A percentile compares a stretch with the other conserved stretches of the same genome.
These are phyloP conservation scores for Gryganskiella cystojenkinii DNA, from an alignment of 192 early-diverging fungal species.

Conservation along the genomic window DNA sequence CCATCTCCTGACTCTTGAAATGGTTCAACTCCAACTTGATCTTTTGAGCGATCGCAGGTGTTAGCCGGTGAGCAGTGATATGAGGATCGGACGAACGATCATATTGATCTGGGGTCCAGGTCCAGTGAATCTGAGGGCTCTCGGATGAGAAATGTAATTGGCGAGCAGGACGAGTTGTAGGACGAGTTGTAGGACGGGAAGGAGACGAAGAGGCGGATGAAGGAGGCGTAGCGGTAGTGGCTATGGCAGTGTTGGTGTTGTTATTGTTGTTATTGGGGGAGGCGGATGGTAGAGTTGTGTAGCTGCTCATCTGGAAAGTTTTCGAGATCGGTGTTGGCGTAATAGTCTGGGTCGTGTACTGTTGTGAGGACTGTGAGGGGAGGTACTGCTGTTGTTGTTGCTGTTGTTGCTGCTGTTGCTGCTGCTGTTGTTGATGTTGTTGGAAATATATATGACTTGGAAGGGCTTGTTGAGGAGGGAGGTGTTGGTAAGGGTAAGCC, in stretches of 20 bases:
- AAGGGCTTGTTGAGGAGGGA: not conserved
- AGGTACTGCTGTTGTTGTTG: constrained; percentile 2
- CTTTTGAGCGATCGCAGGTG: constrained; percentile 82
- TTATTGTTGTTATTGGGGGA: not conserved
- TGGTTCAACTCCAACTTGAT: constrained; percentile 96
- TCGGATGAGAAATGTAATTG: constrained; percentile 60
- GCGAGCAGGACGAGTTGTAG: not conserved
- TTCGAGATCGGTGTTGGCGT: too few species aligned
- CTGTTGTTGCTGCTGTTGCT: not conserved
- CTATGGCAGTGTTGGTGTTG: not conserved
- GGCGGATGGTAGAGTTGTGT: too few species aligned
- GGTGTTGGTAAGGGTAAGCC: not conserved
- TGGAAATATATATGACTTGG: not conserved
- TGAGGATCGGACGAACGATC: constrained; percentile 86
- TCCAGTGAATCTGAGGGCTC: constrained; percentile 66
- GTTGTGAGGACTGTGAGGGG: constrained; percentile 9
- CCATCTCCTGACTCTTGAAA: constrained; percentile 94
- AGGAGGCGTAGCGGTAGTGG: constrained; percentile 8
- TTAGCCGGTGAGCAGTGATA: constrained; percentile 82
- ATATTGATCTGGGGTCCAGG: constrained; percentile 83
- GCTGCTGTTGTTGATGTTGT: not conserved
- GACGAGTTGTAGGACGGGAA: not conserved
- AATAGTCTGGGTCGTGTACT: not conserved
- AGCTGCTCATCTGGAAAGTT: too few species aligned
- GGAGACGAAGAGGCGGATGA: not conserved